Evolutionary conservation across 371 early-diverging fungal genomes (phyloP).

Genomic region (Batkoa obscura): DNA sequence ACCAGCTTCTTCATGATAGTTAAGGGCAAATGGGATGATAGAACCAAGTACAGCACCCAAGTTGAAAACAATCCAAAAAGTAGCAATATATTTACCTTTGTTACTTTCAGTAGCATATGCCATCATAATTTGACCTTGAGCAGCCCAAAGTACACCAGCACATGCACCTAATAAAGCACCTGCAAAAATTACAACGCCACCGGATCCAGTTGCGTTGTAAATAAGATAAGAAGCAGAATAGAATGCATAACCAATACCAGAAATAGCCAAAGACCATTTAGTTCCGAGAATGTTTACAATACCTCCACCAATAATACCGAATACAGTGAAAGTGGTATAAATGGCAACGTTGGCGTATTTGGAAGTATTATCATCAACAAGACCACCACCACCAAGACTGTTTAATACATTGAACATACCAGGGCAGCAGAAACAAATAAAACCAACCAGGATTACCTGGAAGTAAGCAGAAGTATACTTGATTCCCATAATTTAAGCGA

Average conservation of each 20-base stretch:
- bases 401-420: conserved; percentile 71
- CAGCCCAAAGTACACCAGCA: conserved; percentile 38
- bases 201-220: conserved; percentile 20
- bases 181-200: conserved; percentile 26
- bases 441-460: conserved; percentile 3
- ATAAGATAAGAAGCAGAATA: conserved; percentile 31
- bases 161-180: conserved; percentile 40
- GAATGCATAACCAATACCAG: conserved; percentile 28
- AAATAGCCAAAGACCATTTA: conserved; percentile 23
- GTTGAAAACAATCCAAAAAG: conserved; percentile 68
- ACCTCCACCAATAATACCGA: conserved; percentile 40
- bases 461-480: conserved; percentile 2
- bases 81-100: conserved; percentile 53
- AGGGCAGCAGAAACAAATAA: conserved; percentile 13
- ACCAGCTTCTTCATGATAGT: conserved; percentile 16
- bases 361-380: conserved; percentile 34
- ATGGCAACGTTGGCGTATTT: conserved; percentile 48
- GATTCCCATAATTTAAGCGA: too few species aligned
- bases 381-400: conserved; percentile 48
- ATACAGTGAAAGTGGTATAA: conserved; percentile 47
- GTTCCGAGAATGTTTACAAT: conserved; percentile 35
- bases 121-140: conserved; percentile 51
- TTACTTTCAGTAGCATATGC: conserved; percentile 39
- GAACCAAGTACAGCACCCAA: conserved; percentile 53
- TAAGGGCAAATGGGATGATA: conserved; percentile 39